phyloP scores from a whole-genome alignment of 495 filamentous ascomycete genomes.

The Margaritispora aquatica region DNA sequence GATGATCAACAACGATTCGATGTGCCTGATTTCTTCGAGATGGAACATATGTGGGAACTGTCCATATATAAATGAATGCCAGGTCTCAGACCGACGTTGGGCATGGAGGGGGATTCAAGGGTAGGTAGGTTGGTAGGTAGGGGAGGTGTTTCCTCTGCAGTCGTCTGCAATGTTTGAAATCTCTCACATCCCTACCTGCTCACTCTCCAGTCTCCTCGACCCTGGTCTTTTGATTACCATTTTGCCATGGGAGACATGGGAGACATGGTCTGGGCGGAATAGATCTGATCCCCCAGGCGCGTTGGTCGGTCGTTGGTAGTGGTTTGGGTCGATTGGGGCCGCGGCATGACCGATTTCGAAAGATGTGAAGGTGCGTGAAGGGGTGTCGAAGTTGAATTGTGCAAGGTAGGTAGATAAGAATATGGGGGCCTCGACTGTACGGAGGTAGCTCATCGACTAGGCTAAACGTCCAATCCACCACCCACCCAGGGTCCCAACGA shows the following conservation, averaged over 20 bases:
- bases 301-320: too few species aligned
- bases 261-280: too few species aligned
- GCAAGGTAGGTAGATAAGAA: conserved; percentile 2
- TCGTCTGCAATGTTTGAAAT: too few species aligned
- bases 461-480: neutral
- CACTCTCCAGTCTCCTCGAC: neutral
- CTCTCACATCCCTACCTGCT: neutral
- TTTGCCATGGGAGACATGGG: too few species aligned
- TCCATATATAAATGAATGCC: neutral
- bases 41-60: neutral
- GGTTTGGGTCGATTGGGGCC: too few species aligned
- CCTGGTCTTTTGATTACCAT: too few species aligned
- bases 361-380: too few species aligned
- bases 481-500: neutral
- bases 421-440: neutral
- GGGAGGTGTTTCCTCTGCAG: too few species aligned
- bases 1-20: neutral
- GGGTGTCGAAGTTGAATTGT: too few species aligned
- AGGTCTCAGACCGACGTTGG: neutral
- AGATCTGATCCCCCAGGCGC: neutral
- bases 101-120: neutral
- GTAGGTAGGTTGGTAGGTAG: too few species aligned
- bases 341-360: conserved; percentile 7
- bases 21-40: neutral
- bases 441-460: neutral